Percentiles rank a stretch among this genome's conserved stretches.
These are phyloP conservation scores for Stipa capillata DNA, from an alignment of 176 grass and related monocot genomes.

Conservation along the genomic window DNA sequence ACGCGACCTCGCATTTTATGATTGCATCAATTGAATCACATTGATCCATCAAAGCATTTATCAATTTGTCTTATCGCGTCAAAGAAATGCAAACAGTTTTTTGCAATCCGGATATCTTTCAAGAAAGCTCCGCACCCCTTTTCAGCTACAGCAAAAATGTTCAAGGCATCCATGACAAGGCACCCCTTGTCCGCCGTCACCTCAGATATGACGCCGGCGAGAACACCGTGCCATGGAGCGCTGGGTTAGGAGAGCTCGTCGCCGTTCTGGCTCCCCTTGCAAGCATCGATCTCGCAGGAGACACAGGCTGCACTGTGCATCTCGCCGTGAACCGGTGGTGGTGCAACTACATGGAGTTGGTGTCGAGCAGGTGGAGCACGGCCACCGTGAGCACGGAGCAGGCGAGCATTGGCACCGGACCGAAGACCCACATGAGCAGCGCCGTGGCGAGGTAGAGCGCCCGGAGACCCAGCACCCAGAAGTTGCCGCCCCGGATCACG, in stretches of 20 bases:
- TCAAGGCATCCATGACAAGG: too few species aligned
- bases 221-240: not conserved
- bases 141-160: not conserved
- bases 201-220: not conserved
- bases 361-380: constrained; percentile 52
- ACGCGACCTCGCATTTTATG: not conserved
- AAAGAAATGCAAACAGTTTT: not conserved
- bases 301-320: not conserved
- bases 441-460: constrained; percentile 79
- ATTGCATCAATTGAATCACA: not conserved
- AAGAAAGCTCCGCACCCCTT: not conserved
- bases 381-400: constrained; percentile 56
- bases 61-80: not conserved
- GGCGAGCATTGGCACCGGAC: constrained; percentile 57
- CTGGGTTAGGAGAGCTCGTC: not conserved
- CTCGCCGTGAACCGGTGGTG: constrained; percentile 24
- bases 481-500: constrained; percentile 54
- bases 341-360: constrained; percentile 53
- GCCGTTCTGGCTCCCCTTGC: not conserved
- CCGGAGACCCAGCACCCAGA: constrained; percentile 60
- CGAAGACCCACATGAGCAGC: constrained; percentile 80
- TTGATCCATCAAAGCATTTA: not conserved
- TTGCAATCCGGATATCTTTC: not conserved
- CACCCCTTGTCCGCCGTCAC: not conserved
- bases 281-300: not conserved